These are phyloP conservation scores for Phaeophleospora eucalypticola DNA, from an alignment of 2,329 filamentous ascomycete genomes.

Conservation along the genomic window DNA sequence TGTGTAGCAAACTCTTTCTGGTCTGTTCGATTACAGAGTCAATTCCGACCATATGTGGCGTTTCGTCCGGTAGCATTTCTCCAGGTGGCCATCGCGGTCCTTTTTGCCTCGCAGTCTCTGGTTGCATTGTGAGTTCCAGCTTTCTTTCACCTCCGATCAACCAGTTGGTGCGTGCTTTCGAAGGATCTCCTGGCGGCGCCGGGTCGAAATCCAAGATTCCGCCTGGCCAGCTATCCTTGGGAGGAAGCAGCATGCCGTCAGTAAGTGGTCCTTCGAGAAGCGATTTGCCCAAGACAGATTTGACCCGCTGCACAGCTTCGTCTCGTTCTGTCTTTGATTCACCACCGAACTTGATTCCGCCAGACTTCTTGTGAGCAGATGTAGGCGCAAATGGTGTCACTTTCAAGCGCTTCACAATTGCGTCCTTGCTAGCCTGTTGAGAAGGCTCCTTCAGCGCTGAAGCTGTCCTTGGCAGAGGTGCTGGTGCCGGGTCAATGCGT, in stretches of 20 bases:
- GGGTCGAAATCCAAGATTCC: constrained; percentile 77
- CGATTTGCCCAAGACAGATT: constrained; percentile 64
- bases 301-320: constrained; percentile 67
- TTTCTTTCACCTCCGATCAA: constrained; percentile 72
- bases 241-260: constrained; percentile 74
- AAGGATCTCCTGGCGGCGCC: constrained; percentile 41
- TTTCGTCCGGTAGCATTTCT: constrained; percentile 51
- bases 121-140: constrained; percentile 69
- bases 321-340: constrained; percentile 80
- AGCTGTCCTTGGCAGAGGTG: constrained; percentile 62
- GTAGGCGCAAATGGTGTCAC: constrained; percentile 71
- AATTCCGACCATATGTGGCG: constrained; percentile 74
- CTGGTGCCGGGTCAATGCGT: constrained; percentile 77
- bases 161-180: constrained; percentile 59
- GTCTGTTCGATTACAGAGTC: constrained; percentile 70
- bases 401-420: constrained; percentile 63
- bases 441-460: constrained; percentile 39
- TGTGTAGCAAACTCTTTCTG: constrained; percentile 70
- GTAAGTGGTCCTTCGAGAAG: constrained; percentile 81
- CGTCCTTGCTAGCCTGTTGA: constrained; percentile 39
- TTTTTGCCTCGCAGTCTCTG: constrained; percentile 63
- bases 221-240: constrained; percentile 71
- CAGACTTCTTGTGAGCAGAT: constrained; percentile 50
- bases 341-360: constrained; percentile 78
- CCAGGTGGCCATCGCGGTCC: constrained; percentile 47